These are phyloP conservation scores for Sporothrix euskadiensis DNA, from an alignment of 2,329 filamentous ascomycete species.

Conservation along the genomic window DNA sequence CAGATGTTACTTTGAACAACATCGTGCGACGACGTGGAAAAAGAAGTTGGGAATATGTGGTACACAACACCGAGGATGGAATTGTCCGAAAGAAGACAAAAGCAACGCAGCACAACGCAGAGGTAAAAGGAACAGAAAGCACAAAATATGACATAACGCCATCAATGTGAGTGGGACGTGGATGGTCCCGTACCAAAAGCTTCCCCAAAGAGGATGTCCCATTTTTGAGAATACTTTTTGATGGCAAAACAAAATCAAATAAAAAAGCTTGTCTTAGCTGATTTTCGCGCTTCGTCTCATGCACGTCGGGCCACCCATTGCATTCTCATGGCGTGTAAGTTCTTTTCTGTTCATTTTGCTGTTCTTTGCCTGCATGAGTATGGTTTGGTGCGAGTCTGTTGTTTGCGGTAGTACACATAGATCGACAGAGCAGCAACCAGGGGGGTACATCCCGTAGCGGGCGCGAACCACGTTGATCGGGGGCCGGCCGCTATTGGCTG, in stretches of 20 bases:
- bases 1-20: neutral
- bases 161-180: neutral
- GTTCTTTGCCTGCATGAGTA: neutral
- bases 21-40: neutral
- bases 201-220: neutral
- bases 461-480: slow-evolving; percentile 22
- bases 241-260: neutral
- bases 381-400: neutral
- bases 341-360: neutral
- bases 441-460: neutral
- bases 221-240: neutral
- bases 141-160: neutral
- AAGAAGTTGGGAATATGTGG: neutral
- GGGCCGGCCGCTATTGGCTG: slow-evolving; percentile 21
- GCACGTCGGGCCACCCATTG: slow-evolving; percentile 10
- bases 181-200: neutral
- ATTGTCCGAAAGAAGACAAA: neutral
- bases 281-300: slow-evolving; percentile 1
- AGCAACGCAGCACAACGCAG: neutral
- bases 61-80: neutral
- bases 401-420: neutral
- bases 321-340: neutral
- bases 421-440: slow-evolving; percentile 12
- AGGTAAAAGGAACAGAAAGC: neutral
- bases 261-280: slow-evolving; percentile 18